Percentiles rank a stretch among this genome's conserved stretches.
These are phyloP conservation scores for Lotus japonicus DNA, from an alignment of 306 rosid genomes.

Conservation along the genomic window DNA sequence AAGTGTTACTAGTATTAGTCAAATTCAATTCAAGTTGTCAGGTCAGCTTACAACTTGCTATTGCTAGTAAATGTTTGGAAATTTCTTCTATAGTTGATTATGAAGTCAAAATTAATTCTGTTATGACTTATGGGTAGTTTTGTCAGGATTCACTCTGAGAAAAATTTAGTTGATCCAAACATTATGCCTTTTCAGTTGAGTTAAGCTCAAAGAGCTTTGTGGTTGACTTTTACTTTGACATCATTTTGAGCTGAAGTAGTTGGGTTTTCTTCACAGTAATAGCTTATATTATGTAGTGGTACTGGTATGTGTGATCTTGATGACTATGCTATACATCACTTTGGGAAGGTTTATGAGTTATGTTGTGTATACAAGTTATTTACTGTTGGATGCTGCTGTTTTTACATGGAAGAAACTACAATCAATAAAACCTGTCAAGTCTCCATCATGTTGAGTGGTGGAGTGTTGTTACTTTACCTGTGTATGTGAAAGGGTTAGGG, in stretches of 20 bases:
- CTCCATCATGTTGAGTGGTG: no score
- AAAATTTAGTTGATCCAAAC: no score
- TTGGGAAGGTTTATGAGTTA: conserved; percentile 6
- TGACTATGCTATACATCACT: background rate
- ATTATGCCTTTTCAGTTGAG: background rate
- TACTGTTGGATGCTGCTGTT: conserved; percentile 4
- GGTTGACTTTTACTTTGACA: background rate
- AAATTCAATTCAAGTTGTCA: background rate
- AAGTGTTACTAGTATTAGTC: background rate
- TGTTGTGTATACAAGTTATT: conserved; percentile 1
- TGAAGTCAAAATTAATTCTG: no score
- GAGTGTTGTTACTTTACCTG: background rate
- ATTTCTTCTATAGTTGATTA: no score
- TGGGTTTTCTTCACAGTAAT: background rate
- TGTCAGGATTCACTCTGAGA: background rate
- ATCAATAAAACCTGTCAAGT: background rate
- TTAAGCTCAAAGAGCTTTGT: background rate
- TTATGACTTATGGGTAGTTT: no score
- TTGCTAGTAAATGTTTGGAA: background rate
- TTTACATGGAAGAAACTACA: background rate
- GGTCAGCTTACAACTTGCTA: background rate
- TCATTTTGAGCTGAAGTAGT: conserved; percentile 12
- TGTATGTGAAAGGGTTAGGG: background rate
- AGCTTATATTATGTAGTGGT: background rate
- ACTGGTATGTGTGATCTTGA: background rate